These are phyloP conservation scores for Nemania sp. DNA, from an alignment of 2,329 filamentous ascomycete genomes.

Conservation along the genomic window DNA sequence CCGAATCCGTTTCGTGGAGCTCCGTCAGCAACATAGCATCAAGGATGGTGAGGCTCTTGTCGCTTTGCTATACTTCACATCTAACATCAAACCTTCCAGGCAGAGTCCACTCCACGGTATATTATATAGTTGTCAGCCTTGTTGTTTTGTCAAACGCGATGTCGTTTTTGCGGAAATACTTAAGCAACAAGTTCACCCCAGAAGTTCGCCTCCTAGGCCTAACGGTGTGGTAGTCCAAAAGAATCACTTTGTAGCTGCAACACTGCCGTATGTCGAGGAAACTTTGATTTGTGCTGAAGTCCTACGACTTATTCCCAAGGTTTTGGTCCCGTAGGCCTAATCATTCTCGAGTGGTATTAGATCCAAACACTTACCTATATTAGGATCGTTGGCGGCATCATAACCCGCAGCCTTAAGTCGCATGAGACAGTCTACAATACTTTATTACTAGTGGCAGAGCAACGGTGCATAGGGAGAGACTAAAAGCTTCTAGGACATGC, in stretches of 20 bases:
- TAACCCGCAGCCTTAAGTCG: background rate
- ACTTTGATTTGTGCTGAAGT: conserved; percentile 46
- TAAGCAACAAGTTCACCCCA: background rate
- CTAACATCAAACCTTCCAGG: background rate
- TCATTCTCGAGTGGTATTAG: too few relatives aligned
- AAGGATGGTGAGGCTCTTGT: background rate
- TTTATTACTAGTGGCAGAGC: background rate
- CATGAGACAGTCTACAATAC: background rate
- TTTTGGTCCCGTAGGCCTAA: too few relatives aligned
- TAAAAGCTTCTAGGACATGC: background rate
- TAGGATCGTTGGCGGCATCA: too few relatives aligned
- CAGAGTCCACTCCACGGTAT: conserved; percentile 4
- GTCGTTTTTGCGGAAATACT: conserved; percentile 34
- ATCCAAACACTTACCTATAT: too few relatives aligned
- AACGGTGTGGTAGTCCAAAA: background rate
- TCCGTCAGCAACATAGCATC: background rate
- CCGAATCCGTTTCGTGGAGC: background rate
- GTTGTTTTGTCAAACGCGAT: conserved; percentile 32
- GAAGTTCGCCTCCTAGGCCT: too few relatives aligned
- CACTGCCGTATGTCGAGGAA: conserved; percentile 43
- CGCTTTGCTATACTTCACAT: too few relatives aligned
- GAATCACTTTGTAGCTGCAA: conserved; percentile 34
- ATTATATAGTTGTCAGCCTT: conserved; percentile 21
- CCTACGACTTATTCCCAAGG: conserved; percentile 40
- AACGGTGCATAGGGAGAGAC: background rate